phyloP scores from a whole-genome alignment of 2,329 filamentous ascomycete species.

The Metarhizium guizhouense region DNA sequence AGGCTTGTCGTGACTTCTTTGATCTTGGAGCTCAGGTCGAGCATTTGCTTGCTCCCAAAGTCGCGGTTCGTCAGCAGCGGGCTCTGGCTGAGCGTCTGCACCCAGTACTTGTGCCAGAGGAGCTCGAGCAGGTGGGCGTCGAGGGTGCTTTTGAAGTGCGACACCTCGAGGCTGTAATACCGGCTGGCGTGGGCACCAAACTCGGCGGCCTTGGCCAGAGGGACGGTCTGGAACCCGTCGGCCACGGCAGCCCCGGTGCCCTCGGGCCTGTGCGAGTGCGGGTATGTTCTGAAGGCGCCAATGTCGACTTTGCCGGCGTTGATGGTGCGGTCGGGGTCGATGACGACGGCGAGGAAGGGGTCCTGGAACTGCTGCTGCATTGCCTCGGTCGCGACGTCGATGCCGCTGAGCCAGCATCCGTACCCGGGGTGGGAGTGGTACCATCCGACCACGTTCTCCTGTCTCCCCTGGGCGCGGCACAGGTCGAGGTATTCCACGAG shows the following conservation, averaged over 20 bases:
- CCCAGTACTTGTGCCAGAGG: constrained; percentile 99
- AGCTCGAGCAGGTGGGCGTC: constrained; percentile 80
- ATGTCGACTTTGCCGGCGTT: constrained; percentile 95
- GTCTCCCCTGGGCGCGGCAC: constrained; percentile 64
- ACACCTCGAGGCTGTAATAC: constrained; percentile 87
- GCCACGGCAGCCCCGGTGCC: constrained; percentile 12
- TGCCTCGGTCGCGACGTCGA: constrained; percentile 83
- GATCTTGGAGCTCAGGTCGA: constrained; percentile 78
- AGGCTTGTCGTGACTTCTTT: constrained; percentile 44
- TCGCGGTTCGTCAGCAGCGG: constrained; percentile 88
- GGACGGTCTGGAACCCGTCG: constrained; percentile 68
- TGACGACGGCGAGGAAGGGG: constrained; percentile 90
- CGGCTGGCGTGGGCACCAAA: constrained; percentile 86
- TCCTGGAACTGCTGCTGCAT: constrained; percentile 81
- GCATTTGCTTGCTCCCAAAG: constrained; percentile 85
- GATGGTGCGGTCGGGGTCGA: constrained; percentile 93
- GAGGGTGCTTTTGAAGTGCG: constrained; percentile 88
- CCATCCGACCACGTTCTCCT: constrained; percentile 95
- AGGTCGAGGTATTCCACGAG: constrained; percentile 77
- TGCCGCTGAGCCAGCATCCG: constrained; percentile 94
- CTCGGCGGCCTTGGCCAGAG: constrained; percentile 87
- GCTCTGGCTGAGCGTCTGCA: constrained; percentile 85
- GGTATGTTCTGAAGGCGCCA: constrained; percentile 89
- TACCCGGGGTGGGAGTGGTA: constrained; percentile 98
- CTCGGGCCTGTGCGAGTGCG: constrained; percentile 57